A percentile compares a stretch with the other conserved stretches of the same genome.
phyloP scores from a whole-genome alignment of 345 rosid species.

The Moricandia moricandioides region DNA sequence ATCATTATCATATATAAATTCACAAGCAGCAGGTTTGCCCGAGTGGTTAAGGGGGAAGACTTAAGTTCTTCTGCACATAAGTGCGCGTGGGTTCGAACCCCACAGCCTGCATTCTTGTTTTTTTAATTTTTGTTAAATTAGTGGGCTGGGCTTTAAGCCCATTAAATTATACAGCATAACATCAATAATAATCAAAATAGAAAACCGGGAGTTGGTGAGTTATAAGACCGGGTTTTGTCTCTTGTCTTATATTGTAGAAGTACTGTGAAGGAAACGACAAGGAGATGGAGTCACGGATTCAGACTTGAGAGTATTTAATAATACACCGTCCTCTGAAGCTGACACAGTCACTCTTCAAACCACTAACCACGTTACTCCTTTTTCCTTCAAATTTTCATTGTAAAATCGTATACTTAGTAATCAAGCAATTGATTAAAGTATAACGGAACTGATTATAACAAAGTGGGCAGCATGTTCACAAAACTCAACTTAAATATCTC shows the following conservation, averaged over 20 bases:
- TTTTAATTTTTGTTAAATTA: background rate
- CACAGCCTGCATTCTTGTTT: constrained; percentile 58
- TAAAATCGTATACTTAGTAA: background rate
- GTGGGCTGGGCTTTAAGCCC: constrained; percentile 9
- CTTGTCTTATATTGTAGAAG: background rate
- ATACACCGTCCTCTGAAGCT: constrained; percentile 1
- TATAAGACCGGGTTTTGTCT: constrained; percentile 18
- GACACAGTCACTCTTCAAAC: constrained; percentile 2
- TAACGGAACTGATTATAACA: background rate
- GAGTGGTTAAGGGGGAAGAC: constrained; percentile 76
- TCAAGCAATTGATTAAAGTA: constrained; percentile 11
- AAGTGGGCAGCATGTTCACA: constrained; percentile 25
- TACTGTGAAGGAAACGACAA: constrained; percentile 18
- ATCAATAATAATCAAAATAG: background rate
- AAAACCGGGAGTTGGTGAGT: constrained; percentile 18
- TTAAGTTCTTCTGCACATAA: constrained; percentile 87
- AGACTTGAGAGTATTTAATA: background rate
- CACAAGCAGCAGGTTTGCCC: background rate
- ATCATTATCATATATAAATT: background rate
- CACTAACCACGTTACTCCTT: constrained; percentile 22
- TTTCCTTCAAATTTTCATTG: background rate
- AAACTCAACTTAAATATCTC: background rate
- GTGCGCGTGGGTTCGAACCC: constrained; percentile 99
- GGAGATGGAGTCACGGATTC: constrained; percentile 28
- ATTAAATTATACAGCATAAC: background rate